Conservation (phyloP, 1,284 basidiomycete species). For the Bjerkandera adusta region DNA sequence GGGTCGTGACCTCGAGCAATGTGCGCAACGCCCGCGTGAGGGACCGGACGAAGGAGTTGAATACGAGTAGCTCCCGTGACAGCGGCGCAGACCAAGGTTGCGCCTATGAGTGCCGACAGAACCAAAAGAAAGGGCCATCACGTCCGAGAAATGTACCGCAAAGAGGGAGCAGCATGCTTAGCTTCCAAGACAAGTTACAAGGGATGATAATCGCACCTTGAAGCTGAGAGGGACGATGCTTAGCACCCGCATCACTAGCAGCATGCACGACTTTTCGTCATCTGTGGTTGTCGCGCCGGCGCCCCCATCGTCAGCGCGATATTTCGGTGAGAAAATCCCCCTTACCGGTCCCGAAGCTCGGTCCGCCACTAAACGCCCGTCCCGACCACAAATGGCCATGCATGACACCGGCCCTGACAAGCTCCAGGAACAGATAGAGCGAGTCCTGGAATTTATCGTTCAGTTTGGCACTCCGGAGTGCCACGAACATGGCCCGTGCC, state of each 20-base stretch:
- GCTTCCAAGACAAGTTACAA: constrained; percentile 8
- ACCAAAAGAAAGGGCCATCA: not conserved
- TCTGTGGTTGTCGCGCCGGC: constrained; percentile 42
- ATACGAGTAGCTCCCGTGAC: constrained; percentile 94
- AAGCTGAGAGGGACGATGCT: constrained; percentile 93
- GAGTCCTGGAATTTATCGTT: constrained; percentile 97
- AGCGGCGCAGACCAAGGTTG: constrained; percentile 93
- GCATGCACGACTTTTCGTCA: constrained; percentile 88
- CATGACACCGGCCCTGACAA: constrained; percentile 92
- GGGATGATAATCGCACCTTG: constrained; percentile 56
- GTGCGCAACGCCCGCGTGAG: constrained; percentile 88
- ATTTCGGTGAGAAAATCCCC: constrained; percentile 28
- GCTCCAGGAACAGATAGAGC: constrained; percentile 89
- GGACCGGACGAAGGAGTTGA: constrained; percentile 95
- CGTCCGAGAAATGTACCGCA: constrained; percentile 4
- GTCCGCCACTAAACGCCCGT: constrained; percentile 90
- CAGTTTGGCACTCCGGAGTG: constrained; percentile 73
- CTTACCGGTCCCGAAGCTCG: constrained; percentile 87
- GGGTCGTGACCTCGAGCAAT: constrained; percentile 86
- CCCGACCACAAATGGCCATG: constrained; percentile 91
- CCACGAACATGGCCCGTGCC: constrained; percentile 87
- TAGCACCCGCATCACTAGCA: constrained; percentile 94
- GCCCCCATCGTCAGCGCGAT: constrained; percentile 13
- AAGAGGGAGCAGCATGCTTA: constrained; percentile 6
- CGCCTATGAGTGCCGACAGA: constrained; percentile 40